phyloP scores from a whole-genome alignment of 1,139 yeast species.

The Pneumocystis jirovecii region DNA sequence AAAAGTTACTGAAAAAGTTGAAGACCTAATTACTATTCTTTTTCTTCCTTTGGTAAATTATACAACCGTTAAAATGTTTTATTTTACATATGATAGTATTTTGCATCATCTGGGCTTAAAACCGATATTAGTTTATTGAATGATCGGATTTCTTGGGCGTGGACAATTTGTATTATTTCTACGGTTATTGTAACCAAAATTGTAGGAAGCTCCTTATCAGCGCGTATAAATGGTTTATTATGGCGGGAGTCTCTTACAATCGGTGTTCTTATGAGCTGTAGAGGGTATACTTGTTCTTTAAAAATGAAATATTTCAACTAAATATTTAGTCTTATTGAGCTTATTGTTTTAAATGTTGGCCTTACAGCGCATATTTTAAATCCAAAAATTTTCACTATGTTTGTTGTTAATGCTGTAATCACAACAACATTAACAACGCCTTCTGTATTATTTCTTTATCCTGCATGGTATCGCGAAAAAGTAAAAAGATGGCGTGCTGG shows the following conservation, averaged over 20 bases:
- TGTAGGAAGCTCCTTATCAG: slow-evolving; percentile 49
- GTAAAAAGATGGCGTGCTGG: slow-evolving; percentile 31
- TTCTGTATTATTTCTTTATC: slow-evolving; percentile 42
- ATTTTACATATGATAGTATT: slow-evolving; percentile 27
- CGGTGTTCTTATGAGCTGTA: slow-evolving; percentile 76
- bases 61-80: not conserved
- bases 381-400: slow-evolving; percentile 57
- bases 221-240: slow-evolving; percentile 43
- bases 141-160: slow-evolving; percentile 61
- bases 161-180: slow-evolving; percentile 47
- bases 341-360: slow-evolving; percentile 63
- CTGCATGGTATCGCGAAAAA: slow-evolving; percentile 31
- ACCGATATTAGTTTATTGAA: slow-evolving; percentile 50
- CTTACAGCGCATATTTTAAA: slow-evolving; percentile 52
- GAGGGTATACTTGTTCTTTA: slow-evolving; percentile 45
- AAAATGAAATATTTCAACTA: not conserved
- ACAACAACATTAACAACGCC: slow-evolving; percentile 68
- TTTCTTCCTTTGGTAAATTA: slow-evolving; percentile 40
- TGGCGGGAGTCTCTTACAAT: slow-evolving; percentile 64
- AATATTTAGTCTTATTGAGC: slow-evolving; percentile 27
- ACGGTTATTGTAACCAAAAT: slow-evolving; percentile 56
- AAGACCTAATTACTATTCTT: slow-evolving; percentile 55
- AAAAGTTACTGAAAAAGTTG: slow-evolving; percentile 54
- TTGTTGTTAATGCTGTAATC: slow-evolving; percentile 63
- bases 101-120: slow-evolving; percentile 62